These are phyloP conservation scores for Endocalyx cinctus DNA, from an alignment of 2,329 filamentous ascomycete species.

Conservation along the genomic window DNA sequence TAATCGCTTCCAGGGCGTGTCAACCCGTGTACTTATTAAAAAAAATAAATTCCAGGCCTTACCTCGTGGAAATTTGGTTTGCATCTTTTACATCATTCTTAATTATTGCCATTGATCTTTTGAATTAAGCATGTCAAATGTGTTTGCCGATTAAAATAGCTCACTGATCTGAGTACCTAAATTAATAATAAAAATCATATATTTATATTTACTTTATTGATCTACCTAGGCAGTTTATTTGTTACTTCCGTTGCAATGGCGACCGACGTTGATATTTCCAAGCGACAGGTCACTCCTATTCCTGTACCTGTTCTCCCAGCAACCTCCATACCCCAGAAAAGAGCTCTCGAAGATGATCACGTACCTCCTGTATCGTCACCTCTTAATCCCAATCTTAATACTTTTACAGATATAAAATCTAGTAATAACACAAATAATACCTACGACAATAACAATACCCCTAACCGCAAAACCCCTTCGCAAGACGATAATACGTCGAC, in stretches of 20 bases:
- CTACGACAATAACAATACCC: conserved; percentile 26
- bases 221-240: not conserved
- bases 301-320: conserved; percentile 27
- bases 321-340: conserved; percentile 58
- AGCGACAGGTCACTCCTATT: conserved; percentile 26
- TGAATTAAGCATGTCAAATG: not conserved
- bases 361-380: conserved; percentile 68
- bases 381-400: conserved; percentile 61
- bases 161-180: no score
- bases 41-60: not conserved
- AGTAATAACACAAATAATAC: no score
- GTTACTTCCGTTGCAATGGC: conserved; percentile 20
- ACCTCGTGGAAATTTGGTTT: not conserved
- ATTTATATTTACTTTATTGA: no score
- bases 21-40: not conserved
- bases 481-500: conserved; percentile 31
- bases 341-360: conserved; percentile 64
- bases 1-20: no score
- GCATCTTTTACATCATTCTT: not conserved
- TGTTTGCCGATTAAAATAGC: not conserved
- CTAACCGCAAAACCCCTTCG: conserved; percentile 27
- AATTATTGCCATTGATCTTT: not conserved
- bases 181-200: no score
- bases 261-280: conserved; percentile 22
- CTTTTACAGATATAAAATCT: no score